Conservation (phyloP, 2,329 filamentous ascomycete species). For the Pseudogymnoascus sp. region DNA sequence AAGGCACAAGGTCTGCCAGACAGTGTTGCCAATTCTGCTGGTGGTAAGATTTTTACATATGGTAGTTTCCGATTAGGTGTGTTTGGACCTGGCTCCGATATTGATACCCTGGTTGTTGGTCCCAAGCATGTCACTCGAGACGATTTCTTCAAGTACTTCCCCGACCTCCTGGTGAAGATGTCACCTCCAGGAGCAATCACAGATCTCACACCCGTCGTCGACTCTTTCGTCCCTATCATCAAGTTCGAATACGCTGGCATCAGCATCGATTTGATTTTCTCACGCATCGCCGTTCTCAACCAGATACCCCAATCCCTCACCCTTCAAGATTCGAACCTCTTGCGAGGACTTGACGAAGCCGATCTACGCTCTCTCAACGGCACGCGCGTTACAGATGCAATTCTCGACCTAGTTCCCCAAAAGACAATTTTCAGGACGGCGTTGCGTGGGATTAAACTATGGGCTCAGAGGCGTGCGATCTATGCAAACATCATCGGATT, state of each 20-base stretch:
- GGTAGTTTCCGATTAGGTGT: constrained; percentile 93
- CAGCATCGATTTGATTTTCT: constrained; percentile 91
- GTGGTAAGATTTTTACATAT: constrained; percentile 91
- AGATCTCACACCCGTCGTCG: constrained; percentile 75
- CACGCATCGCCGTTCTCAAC: constrained; percentile 60
- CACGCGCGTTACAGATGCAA: constrained; percentile 88
- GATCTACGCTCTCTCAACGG: constrained; percentile 89
- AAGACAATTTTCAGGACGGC: constrained; percentile 83
- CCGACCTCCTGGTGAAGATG: constrained; percentile 68
- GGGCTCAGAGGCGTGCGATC: constrained; percentile 86
- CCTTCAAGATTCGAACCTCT: constrained; percentile 72
- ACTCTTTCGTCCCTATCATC: constrained; percentile 94
- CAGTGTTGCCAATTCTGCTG: constrained; percentile 70
- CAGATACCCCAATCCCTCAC: constrained; percentile 66
- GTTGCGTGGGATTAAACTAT: constrained; percentile 86
- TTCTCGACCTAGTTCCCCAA: constrained; percentile 81
- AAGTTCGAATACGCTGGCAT: constrained; percentile 89
- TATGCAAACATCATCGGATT: constrained; percentile 97
- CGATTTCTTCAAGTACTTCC: constrained; percentile 88
- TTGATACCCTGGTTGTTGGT: constrained; percentile 88
- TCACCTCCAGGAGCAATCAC: constrained; percentile 71
- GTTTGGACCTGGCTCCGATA: constrained; percentile 92
- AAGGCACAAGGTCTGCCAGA: constrained; percentile 53
- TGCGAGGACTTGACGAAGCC: constrained; percentile 78
- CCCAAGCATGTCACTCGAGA: constrained; percentile 82